Conservation (phyloP, 352 stramenopile species). For the Thalassiosira sp. region DNA sequence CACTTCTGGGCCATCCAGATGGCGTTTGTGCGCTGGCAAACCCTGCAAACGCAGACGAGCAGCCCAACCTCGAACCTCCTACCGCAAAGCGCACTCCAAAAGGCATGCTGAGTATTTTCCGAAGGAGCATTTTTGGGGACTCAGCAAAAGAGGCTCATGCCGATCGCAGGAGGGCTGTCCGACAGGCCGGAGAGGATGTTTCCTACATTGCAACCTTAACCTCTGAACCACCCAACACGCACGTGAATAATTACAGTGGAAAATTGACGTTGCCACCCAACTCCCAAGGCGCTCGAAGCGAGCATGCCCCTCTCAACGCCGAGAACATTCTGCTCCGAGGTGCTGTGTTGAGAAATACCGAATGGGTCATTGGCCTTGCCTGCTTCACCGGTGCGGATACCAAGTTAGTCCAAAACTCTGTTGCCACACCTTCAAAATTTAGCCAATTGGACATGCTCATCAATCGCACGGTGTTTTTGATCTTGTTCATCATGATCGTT, state of each 20-base stretch:
- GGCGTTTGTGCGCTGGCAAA: conserved; percentile 58
- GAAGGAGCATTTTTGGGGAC: conserved; percentile 15
- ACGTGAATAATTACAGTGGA: conserved; percentile 81
- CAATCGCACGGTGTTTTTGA: conserved; percentile 72
- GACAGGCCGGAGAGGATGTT: conserved; percentile 14
- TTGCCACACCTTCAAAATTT: conserved; percentile 88
- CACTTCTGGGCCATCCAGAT: conserved; percentile 62
- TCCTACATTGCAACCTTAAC: conserved; percentile 71
- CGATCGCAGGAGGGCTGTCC: conserved; percentile 1
- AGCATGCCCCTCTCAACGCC: conserved; percentile 75
- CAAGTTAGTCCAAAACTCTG: conserved; percentile 86
- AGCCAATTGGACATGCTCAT: conserved; percentile 82
- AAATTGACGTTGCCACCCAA: conserved; percentile 70
- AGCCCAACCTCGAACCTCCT: conserved; percentile 1
- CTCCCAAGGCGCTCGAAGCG: conserved; percentile 35
- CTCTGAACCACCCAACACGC: conserved; percentile 76
- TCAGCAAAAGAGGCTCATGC: conserved; percentile 7
- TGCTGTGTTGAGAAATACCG: conserved; percentile 91
- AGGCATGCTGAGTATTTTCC: not conserved
- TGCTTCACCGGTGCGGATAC: conserved; percentile 90
- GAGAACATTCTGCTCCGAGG: conserved; percentile 92
- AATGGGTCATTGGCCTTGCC: conserved; percentile 91
- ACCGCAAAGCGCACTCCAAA: conserved; percentile 9
- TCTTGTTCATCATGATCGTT: conserved; percentile 80
- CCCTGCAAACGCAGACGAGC: conserved; percentile 54